phyloP scores from a whole-genome alignment of 306 rosid genomes.

The Sphenostylis stenocarpa region DNA sequence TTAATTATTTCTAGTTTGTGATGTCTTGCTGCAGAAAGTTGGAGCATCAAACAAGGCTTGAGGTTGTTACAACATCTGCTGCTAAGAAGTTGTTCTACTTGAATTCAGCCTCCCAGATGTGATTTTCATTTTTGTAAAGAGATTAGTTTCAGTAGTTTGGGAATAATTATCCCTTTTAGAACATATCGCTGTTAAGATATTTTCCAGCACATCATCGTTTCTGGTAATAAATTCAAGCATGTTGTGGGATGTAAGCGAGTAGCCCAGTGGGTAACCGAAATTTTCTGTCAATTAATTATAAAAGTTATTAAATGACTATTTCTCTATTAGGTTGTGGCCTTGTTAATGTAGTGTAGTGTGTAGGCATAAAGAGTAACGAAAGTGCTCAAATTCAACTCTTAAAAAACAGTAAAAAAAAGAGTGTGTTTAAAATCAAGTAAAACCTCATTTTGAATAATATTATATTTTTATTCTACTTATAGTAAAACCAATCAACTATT shows the following conservation, averaged over 20 bases:
- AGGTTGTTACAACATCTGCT: neutral
- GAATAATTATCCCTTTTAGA: neutral
- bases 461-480: too few species aligned
- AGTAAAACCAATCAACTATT: too few species aligned
- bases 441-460: too few species aligned
- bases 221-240: neutral
- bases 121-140: conserved; percentile 11
- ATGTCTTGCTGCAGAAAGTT: conserved; percentile 50
- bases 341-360: too few species aligned
- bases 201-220: neutral
- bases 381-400: too few species aligned
- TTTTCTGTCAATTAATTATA: neutral
- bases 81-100: conserved; percentile 14
- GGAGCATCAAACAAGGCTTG: conserved; percentile 41
- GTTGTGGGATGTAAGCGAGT: neutral
- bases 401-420: too few species aligned
- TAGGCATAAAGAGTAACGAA: too few species aligned
- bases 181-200: neutral
- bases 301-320: too few species aligned
- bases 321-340: too few species aligned
- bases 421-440: too few species aligned
- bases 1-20: neutral
- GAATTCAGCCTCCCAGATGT: neutral
- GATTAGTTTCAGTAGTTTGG: conserved; percentile 9
- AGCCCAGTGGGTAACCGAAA: neutral